A percentile compares a stretch with the other conserved stretches of the same genome.
These are phyloP conservation scores for Pythium vanterpoolii DNA, from an alignment of 352 stramenopile genomes.

Conservation along the genomic window DNA sequence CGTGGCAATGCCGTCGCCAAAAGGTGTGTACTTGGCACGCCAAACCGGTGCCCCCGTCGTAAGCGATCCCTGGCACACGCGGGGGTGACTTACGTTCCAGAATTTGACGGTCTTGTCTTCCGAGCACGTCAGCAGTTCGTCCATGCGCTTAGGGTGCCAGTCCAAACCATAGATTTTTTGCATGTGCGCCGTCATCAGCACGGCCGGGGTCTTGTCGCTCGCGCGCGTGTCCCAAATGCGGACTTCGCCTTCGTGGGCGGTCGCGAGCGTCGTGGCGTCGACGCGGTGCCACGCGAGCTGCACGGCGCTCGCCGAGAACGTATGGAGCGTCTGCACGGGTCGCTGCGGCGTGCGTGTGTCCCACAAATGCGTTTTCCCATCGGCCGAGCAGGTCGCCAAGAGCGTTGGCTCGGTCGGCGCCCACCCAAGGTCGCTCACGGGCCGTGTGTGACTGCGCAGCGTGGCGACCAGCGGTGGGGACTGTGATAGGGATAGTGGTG, in stretches of 20 bases:
- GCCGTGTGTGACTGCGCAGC: slow-evolving; percentile 65
- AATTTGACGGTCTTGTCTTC: slow-evolving; percentile 86
- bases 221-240: slow-evolving; percentile 72
- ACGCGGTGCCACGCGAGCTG: slow-evolving; percentile 80
- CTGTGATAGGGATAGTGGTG: background rate
- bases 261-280: slow-evolving; percentile 64
- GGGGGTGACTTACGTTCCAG: slow-evolving; percentile 68
- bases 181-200: slow-evolving; percentile 75
- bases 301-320: slow-evolving; percentile 62
- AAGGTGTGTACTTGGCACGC: slow-evolving; percentile 72
- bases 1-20: slow-evolving; percentile 80
- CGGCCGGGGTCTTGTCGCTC: slow-evolving; percentile 46
- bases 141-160: slow-evolving; percentile 72
- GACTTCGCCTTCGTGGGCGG: slow-evolving; percentile 76
- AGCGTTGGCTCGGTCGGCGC: slow-evolving; percentile 65
- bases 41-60: slow-evolving; percentile 61
- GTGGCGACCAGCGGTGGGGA: slow-evolving; percentile 65
- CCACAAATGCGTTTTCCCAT: slow-evolving; percentile 81
- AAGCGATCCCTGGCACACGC: slow-evolving; percentile 58
- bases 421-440: slow-evolving; percentile 78
- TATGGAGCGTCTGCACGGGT: slow-evolving; percentile 65
- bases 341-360: slow-evolving; percentile 69
- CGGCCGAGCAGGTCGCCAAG: slow-evolving; percentile 73
- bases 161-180: slow-evolving; percentile 82
- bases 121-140: slow-evolving; percentile 83